Evolutionary conservation across 2,329 filamentous ascomycete genomes (phyloP).

Genomic region (Colletotrichum tropicicola): DNA sequence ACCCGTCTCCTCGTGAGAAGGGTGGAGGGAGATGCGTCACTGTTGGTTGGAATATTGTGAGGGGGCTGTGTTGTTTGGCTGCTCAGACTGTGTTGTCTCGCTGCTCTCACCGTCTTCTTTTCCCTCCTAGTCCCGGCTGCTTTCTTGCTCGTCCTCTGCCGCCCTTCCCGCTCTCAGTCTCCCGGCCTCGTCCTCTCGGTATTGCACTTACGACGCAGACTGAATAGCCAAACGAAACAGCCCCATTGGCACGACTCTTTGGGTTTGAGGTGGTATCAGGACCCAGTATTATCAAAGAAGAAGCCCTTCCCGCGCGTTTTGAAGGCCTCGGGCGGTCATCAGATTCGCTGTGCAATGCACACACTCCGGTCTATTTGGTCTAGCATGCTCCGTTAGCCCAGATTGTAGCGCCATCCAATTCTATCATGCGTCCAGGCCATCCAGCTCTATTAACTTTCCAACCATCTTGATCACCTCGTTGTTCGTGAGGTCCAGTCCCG

Average conservation of each 20-base stretch:
- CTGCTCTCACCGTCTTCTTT: neutral
- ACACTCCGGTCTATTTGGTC: neutral
- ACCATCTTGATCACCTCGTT: conserved; percentile 81
- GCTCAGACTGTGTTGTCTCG: neutral
- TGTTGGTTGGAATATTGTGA: no score
- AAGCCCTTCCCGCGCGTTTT: neutral
- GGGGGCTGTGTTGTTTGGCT: neutral
- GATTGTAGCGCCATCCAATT: neutral
- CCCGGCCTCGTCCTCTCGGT: neutral
- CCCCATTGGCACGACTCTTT: neutral
- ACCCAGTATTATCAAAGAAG: neutral
- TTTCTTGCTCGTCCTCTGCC: neutral
- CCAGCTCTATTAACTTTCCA: conserved; percentile 83
- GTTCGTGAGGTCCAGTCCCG: conserved; percentile 64
- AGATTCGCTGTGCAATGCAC: neutral
- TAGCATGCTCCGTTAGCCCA: neutral
- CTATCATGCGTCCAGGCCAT: conserved; percentile 77
- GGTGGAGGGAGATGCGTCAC: no score
- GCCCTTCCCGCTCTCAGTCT: neutral
- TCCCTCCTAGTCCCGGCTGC: no score
- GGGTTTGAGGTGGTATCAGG: neutral
- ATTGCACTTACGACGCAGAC: neutral
- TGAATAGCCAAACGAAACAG: neutral
- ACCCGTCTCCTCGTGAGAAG: no score
- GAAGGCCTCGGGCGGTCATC: no score